These are phyloP conservation scores for Pyrenochaeta sp. DNA, from an alignment of 2,329 filamentous ascomycete species.

Conservation along the genomic window DNA sequence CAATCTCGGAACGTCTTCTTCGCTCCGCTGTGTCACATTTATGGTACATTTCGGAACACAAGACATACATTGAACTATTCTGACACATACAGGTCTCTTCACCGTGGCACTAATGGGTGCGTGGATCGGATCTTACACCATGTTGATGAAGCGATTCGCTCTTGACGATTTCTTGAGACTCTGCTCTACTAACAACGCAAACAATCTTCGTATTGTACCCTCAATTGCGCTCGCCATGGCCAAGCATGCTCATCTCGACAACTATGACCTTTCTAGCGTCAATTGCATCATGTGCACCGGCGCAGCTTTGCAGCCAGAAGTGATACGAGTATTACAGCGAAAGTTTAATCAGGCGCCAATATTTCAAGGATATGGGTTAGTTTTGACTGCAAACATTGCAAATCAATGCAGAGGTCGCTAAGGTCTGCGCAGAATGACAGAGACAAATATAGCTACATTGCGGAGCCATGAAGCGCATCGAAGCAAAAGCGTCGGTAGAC, in stretches of 20 bases:
- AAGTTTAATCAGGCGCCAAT: slow-evolving; percentile 20
- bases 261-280: slow-evolving; percentile 15
- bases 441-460: slow-evolving; percentile 22
- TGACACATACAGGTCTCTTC: slow-evolving; percentile 11
- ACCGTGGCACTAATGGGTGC: slow-evolving; percentile 20
- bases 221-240: slow-evolving; percentile 25
- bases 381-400: too few species aligned
- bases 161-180: slow-evolving; percentile 16
- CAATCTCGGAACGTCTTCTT: slow-evolving; percentile 25
- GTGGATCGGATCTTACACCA: slow-evolving; percentile 21
- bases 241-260: slow-evolving; percentile 1
- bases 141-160: slow-evolving; percentile 21
- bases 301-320: slow-evolving; percentile 18
- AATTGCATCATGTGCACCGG: slow-evolving; percentile 31
- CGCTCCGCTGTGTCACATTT: slow-evolving; percentile 28
- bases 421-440: slow-evolving; percentile 31
- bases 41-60: slow-evolving; percentile 10
- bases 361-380: slow-evolving; percentile 26
- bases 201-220: slow-evolving; percentile 24
- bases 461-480: slow-evolving; percentile 13
- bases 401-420: too few species aligned
- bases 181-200: slow-evolving; percentile 14
- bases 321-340: slow-evolving; percentile 7
- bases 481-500: slow-evolving; percentile 23
- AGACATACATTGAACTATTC: too few species aligned